phyloP scores from a whole-genome alignment of 352 stramenopile genomes.

The Globisporangium nunn region DNA sequence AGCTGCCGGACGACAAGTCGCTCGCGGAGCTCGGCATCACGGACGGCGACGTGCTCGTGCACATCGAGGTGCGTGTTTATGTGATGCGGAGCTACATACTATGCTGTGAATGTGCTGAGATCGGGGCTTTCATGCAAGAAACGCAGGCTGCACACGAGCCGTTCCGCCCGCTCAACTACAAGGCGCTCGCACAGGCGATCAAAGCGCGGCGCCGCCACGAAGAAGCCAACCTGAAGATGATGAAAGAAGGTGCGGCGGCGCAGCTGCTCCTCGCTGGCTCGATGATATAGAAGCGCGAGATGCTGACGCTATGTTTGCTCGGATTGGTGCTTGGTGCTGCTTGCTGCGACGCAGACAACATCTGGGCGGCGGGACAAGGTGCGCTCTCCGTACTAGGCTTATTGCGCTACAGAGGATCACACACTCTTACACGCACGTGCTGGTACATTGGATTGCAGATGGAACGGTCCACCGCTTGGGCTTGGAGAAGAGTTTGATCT shows the following conservation, averaged over 20 bases:
- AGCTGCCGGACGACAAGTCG: slow-evolving; percentile 82
- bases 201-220: slow-evolving; percentile 73
- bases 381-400: background rate
- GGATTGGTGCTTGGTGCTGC: background rate
- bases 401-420: too few relatives aligned
- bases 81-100: background rate
- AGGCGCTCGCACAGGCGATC: slow-evolving; percentile 70
- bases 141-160: slow-evolving; percentile 59
- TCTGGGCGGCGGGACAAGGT: slow-evolving; percentile 68
- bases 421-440: too few relatives aligned
- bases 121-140: background rate
- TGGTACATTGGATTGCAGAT: slow-evolving; percentile 20
- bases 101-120: background rate
- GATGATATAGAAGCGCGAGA: background rate
- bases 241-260: slow-evolving; percentile 50
- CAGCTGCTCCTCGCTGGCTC: background rate
- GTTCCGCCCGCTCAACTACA: slow-evolving; percentile 86
- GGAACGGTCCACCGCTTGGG: slow-evolving; percentile 77
- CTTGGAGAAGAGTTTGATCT: slow-evolving; percentile 82
- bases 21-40: slow-evolving; percentile 69
- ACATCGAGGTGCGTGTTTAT: slow-evolving; percentile 54
- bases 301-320: background rate
- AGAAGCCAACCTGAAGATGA: slow-evolving; percentile 76
- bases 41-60: slow-evolving; percentile 73
- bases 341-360: slow-evolving; percentile 46